Percentiles rank a stretch among this genome's conserved stretches.
Evolutionary conservation across 192 early-diverging fungal species (phyloP).

Genomic region (Umbelopsis vinacea): DNA sequence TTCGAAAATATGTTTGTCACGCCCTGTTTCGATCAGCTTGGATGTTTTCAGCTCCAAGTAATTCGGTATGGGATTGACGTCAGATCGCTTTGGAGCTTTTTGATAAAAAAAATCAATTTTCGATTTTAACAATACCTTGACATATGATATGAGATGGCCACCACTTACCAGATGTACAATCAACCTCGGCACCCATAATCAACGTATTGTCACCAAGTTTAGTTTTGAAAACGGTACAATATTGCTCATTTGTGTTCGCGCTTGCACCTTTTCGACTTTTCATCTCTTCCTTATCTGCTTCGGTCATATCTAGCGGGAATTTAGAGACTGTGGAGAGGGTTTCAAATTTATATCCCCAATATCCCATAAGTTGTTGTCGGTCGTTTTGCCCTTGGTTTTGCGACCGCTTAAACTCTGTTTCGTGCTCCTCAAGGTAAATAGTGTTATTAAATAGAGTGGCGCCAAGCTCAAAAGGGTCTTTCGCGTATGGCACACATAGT

Average conservation of each 20-base stretch:
- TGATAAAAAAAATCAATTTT: background rate
- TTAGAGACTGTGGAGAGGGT: constrained; percentile 66
- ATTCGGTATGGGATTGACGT: constrained; percentile 51
- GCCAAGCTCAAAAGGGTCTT: constrained; percentile 84
- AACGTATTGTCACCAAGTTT: constrained; percentile 68
- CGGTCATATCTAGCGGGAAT: constrained; percentile 49
- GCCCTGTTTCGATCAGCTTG: constrained; percentile 52
- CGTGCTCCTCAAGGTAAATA: constrained; percentile 83
- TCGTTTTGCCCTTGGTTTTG: constrained; percentile 47
- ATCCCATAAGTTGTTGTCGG: constrained; percentile 71
- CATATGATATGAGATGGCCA: background rate
- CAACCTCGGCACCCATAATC: constrained; percentile 92
- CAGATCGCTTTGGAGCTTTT: background rate
- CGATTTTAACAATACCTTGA: background rate
- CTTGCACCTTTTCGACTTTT: constrained; percentile 42
- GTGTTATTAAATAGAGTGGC: constrained; percentile 65
- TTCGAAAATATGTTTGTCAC: constrained; percentile 63
- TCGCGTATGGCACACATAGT: constrained; percentile 77
- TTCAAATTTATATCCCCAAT: constrained; percentile 94
- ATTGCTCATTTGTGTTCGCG: constrained; percentile 88
- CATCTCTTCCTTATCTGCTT: constrained; percentile 48
- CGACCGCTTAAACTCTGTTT: constrained; percentile 45
- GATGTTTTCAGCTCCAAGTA: constrained; percentile 95
- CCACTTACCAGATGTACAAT: constrained; percentile 68
- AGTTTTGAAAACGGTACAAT: constrained; percentile 85